Evolutionary conservation across 2,329 filamentous ascomycete species (phyloP).

Genomic region (Aspergillus brasiliensis): DNA sequence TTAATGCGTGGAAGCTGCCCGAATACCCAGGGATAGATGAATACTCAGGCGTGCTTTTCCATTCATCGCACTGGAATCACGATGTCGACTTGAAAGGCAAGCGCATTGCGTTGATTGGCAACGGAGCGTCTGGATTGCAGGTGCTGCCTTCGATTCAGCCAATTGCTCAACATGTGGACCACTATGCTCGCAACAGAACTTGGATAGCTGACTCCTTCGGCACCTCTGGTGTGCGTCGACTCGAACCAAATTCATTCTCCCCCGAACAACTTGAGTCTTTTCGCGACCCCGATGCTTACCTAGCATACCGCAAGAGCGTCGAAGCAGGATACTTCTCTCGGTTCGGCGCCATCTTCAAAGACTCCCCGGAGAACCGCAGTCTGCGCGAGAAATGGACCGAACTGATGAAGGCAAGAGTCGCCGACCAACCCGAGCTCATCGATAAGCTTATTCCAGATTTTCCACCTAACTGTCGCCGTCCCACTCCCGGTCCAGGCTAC

Average conservation of each 20-base stretch:
- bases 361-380: slow-evolving; percentile 53
- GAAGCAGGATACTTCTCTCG: slow-evolving; percentile 65
- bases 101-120: slow-evolving; percentile 62
- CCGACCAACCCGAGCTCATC: slow-evolving; percentile 58
- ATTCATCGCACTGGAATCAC: slow-evolving; percentile 63
- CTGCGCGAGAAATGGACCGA: slow-evolving; percentile 52
- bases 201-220: slow-evolving; percentile 69
- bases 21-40: slow-evolving; percentile 60
- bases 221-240: slow-evolving; percentile 54
- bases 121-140: slow-evolving; percentile 64
- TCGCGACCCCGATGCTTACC: slow-evolving; percentile 62
- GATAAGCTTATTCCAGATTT: slow-evolving; percentile 63
- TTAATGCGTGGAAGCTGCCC: slow-evolving; percentile 67
- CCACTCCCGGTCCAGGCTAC: slow-evolving; percentile 69
- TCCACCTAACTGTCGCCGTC: slow-evolving; percentile 64
- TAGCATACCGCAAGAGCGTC: slow-evolving; percentile 59
- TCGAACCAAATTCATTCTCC: slow-evolving; percentile 58
- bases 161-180: slow-evolving; percentile 55
- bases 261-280: slow-evolving; percentile 60
- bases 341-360: slow-evolving; percentile 58
- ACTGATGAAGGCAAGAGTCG: slow-evolving; percentile 58
- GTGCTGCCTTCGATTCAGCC: slow-evolving; percentile 45
- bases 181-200: slow-evolving; percentile 66
- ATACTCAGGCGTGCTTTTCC: slow-evolving; percentile 59
- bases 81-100: slow-evolving; percentile 53